A percentile compares a stretch with the other conserved stretches of the same genome.
These are phyloP conservation scores for Barnettozyma populi DNA, from an alignment of 805 yeast species.

Conservation along the genomic window DNA sequence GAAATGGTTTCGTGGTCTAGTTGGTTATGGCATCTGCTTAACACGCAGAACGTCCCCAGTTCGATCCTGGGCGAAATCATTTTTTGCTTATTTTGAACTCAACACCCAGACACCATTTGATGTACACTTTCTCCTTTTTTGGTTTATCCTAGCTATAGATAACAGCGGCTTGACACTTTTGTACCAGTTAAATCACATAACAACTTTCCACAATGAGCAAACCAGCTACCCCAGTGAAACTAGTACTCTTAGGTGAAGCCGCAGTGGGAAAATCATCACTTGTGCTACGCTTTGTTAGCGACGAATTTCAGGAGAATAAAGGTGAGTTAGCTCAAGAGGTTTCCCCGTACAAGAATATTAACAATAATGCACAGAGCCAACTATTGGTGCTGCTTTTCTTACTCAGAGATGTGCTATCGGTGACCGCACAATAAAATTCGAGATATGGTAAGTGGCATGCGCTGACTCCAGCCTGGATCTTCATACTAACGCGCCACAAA, in stretches of 20 bases:
- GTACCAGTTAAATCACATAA: too few relatives aligned
- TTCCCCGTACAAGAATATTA: slow-evolving; percentile 7
- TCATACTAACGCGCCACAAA: slow-evolving; percentile 2
- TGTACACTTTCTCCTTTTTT: background rate
- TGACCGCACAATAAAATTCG: slow-evolving; percentile 82
- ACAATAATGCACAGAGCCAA: slow-evolving; percentile 54
- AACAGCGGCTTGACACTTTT: background rate
- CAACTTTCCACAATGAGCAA: slow-evolving; percentile 10
- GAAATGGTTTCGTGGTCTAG: slow-evolving; percentile 93
- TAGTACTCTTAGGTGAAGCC: slow-evolving; percentile 92
- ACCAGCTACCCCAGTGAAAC: slow-evolving; percentile 70
- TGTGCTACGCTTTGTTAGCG: slow-evolving; percentile 86
- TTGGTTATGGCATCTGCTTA: slow-evolving; percentile 99
- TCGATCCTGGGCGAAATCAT: slow-evolving; percentile 99
- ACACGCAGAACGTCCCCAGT: slow-evolving; percentile 99
- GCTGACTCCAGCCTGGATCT: background rate
- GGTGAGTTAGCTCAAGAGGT: slow-evolving; percentile 25
- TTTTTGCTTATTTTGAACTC: background rate
- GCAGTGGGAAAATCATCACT: slow-evolving; percentile 96
- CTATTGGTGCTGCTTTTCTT: slow-evolving; percentile 95
- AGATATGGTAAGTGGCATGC: slow-evolving; percentile 53
- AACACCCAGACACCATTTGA: background rate
- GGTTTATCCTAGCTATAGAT: too few relatives aligned
- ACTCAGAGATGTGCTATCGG: slow-evolving; percentile 91
- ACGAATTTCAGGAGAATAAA: slow-evolving; percentile 94